Conservation (phyloP, 2,329 filamentous ascomycete genomes). For the Whalleya microplaca region DNA sequence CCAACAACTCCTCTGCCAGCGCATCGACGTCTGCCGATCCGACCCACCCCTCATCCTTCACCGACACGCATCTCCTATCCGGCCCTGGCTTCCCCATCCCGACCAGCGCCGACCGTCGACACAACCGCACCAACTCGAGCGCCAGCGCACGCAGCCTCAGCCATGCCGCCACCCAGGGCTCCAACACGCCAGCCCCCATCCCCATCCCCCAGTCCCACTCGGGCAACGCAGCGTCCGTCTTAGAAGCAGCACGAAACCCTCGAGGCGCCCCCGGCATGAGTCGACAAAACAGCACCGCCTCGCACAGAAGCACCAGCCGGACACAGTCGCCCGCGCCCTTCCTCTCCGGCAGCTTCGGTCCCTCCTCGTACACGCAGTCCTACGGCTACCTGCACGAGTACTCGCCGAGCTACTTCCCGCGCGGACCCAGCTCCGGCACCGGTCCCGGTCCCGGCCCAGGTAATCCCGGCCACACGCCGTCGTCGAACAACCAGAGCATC, state of each 20-base stretch:
- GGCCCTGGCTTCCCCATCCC: slow-evolving; percentile 63
- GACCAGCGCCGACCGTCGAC: slow-evolving; percentile 49
- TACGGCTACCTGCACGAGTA: slow-evolving; percentile 44
- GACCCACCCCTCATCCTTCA: slow-evolving; percentile 40
- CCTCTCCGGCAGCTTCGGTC: slow-evolving; percentile 30
- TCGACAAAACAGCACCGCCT: slow-evolving; percentile 59
- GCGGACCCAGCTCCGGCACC: slow-evolving; percentile 15
- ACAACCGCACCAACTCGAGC: slow-evolving; percentile 63
- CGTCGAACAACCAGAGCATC: slow-evolving; percentile 46
- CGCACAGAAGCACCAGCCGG: slow-evolving; percentile 55
- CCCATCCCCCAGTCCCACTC: slow-evolving; percentile 37
- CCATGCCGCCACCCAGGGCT: slow-evolving; percentile 49
- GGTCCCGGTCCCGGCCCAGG: no score
- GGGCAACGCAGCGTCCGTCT: slow-evolving; percentile 43
- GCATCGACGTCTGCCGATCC: slow-evolving; percentile 56
- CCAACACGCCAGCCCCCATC: slow-evolving; percentile 37
- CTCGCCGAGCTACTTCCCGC: slow-evolving; percentile 38
- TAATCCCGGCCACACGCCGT: slow-evolving; percentile 32
- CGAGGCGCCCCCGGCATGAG: slow-evolving; percentile 44
- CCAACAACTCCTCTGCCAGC: slow-evolving; percentile 65
- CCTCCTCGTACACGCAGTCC: slow-evolving; percentile 52
- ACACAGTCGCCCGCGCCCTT: slow-evolving; percentile 38
- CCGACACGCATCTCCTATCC: slow-evolving; percentile 57
- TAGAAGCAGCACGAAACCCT: slow-evolving; percentile 51
- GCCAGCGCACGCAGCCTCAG: slow-evolving; percentile 54